Evolutionary conservation across 768 basidiomycete species (phyloP).

Genomic region (Tulasnella sp.): DNA sequence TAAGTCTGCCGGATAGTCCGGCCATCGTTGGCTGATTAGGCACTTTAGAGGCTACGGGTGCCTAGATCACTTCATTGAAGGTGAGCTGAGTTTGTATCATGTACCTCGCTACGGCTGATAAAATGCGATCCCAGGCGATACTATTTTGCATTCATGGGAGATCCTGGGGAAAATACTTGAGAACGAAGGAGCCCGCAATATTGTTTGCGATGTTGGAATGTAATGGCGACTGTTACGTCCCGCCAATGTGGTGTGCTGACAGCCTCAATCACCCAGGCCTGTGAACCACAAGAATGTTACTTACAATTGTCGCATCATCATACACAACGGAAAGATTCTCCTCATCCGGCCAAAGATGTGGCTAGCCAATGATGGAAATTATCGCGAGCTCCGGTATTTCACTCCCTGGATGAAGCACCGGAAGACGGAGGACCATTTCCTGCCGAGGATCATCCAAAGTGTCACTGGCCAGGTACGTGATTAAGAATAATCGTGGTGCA

Average conservation of each 20-base stretch:
- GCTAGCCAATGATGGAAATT: slow-evolving; percentile 98
- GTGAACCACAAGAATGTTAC: slow-evolving; percentile 96
- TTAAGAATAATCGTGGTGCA: not conserved
- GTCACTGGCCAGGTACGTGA: slow-evolving; percentile 73
- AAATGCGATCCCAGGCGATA: slow-evolving; percentile 59
- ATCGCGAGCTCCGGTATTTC: slow-evolving; percentile 78
- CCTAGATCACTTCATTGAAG: slow-evolving; percentile 94
- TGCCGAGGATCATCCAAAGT: slow-evolving; percentile 80
- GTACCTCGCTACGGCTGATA: not conserved
- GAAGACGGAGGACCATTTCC: slow-evolving; percentile 81
- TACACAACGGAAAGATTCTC: slow-evolving; percentile 75
- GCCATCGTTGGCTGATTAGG: not conserved
- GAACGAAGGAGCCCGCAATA: slow-evolving; percentile 67
- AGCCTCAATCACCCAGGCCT: slow-evolving; percentile 48
- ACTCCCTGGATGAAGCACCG: slow-evolving; percentile 90
- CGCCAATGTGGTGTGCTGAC: not conserved
- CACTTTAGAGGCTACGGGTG: slow-evolving; percentile 82
- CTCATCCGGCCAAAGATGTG: slow-evolving; percentile 99
- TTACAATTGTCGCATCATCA: slow-evolving; percentile 91
- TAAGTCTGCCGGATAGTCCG: slow-evolving; percentile 30
- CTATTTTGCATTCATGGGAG: slow-evolving; percentile 95
- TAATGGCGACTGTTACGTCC: slow-evolving; percentile 37
- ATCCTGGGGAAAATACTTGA: slow-evolving; percentile 83
- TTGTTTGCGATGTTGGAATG: slow-evolving; percentile 97
- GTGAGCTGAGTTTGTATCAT: slow-evolving; percentile 31